Base-by-base conservation (phyloP, 768 basidiomycete species). In the Coprinellus aureogranulatus region DNA sequence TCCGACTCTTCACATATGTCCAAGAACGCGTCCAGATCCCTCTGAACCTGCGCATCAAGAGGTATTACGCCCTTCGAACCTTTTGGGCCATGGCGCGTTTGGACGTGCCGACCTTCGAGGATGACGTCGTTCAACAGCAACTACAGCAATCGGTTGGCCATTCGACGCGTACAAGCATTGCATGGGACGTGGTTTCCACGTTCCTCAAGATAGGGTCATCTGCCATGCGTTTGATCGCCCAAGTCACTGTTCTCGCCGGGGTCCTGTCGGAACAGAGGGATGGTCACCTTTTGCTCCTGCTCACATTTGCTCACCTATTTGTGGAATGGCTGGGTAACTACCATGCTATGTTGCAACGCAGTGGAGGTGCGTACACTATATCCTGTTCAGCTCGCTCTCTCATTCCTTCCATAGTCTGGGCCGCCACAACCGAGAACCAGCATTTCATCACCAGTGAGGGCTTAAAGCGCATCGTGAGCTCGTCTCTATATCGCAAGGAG, bases 51-150 rank as follows among this genome's bases (percentile, higher is more conserved):
- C 76, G 81, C 28, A 85, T 90, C 65, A 85, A 83, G 61, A 78
- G 75, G 57, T 79, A 81, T 67, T 90, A 87, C 65, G 77, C 86
- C 2, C 68, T 79, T 11, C 86, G 86, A 61, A 81, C 82, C 54
- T 90, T 90, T 68, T 73, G 75, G 28, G 85, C 87, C 10, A 80
- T 87, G 68, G 83, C 82, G 20, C 81, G 90, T 6, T 78, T 92
- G 30, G 90, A 92, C 67, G 77, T 91, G 1, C 88, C 89, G 1
- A 90, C 90, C 0, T 91, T 83, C 57, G 80, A 86, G 55, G 87
- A 90, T 68, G 77, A 86, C 4, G 78, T 79, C 8, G 75, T 90
- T 8, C 86, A 86, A 61, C 76, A 81, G 26, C 89, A 89, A 62
- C 72, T 92, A 25, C 82, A 88, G 54, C 70, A 81, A 26, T 76